A percentile compares a stretch with the other conserved stretches of the same genome.
phyloP scores from a whole-genome alignment of 2,329 filamentous ascomycete genomes.

The Mycosphaerelloides madeirae region DNA sequence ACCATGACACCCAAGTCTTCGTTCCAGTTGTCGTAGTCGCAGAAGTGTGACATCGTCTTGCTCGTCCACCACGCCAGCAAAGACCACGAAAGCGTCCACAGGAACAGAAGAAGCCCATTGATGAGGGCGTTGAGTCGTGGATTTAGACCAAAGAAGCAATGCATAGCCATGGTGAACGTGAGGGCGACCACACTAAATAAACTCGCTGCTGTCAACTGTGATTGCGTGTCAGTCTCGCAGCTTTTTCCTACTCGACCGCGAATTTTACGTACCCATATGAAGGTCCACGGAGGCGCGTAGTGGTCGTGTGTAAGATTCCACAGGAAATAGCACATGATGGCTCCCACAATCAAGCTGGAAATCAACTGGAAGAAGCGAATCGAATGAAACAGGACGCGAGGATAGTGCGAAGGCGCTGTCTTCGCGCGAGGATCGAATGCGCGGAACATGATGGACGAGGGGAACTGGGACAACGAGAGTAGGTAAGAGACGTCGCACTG shows the following conservation, averaged over 20 bases:
- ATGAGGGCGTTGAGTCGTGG: conserved; percentile 48
- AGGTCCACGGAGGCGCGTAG: conserved; percentile 55
- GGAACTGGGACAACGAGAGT: no score
- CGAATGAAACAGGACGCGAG: conserved; percentile 40
- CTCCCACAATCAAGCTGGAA: conserved; percentile 47
- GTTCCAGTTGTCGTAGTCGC: conserved; percentile 47
- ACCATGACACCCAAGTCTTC: conserved; percentile 51
- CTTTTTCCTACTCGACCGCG: neutral
- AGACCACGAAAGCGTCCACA: conserved; percentile 51
- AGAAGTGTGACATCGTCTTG: conserved; percentile 47
- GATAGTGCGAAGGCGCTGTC: conserved; percentile 41
- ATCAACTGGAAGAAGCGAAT: conserved; percentile 40
- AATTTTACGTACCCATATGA: conserved; percentile 48
- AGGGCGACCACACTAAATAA: conserved; percentile 50
- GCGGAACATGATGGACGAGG: conserved; percentile 14
- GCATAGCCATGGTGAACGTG: conserved; percentile 46
- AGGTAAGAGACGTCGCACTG: no score
- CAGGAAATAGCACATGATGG: conserved; percentile 54
- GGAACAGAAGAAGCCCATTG: conserved; percentile 45
- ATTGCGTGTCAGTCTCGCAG: neutral
- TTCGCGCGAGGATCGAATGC: conserved; percentile 28
- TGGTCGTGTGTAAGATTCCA: conserved; percentile 49
- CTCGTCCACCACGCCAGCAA: conserved; percentile 53
- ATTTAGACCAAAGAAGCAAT: conserved; percentile 50
- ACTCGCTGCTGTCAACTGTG: conserved; percentile 49